A percentile compares a stretch with the other conserved stretches of the same genome.
Evolutionary conservation across 805 yeast genomes (phyloP).

Genomic region (Yarrowia sp.): DNA sequence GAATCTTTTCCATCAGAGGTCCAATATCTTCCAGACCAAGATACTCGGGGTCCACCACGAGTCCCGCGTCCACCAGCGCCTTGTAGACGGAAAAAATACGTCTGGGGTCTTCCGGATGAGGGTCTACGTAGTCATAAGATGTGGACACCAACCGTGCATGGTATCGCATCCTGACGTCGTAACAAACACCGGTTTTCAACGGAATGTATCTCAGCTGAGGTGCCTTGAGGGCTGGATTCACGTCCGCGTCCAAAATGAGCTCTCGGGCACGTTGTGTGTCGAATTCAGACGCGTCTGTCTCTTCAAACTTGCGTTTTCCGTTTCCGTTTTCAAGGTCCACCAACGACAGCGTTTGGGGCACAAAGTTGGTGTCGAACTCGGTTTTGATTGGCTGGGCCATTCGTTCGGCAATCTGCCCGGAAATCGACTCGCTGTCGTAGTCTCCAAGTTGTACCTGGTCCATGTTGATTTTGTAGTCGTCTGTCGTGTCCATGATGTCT

Average conservation of each 20-base stretch:
- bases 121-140: conserved; percentile 90
- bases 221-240: conserved; percentile 6
- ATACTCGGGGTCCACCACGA: conserved; percentile 73
- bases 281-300: neutral
- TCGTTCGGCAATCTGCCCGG: conserved; percentile 13
- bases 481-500: conserved; percentile 13
- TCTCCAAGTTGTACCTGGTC: conserved; percentile 18
- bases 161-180: conserved; percentile 96
- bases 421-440: conserved; percentile 21
- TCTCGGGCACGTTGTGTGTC: conserved; percentile 17
- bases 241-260: conserved; percentile 5
- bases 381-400: conserved; percentile 22
- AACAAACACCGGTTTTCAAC: conserved; percentile 87
- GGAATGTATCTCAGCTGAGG: conserved; percentile 72
- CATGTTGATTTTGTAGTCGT: conserved; percentile 24
- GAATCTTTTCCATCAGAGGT: conserved; percentile 80
- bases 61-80: conserved; percentile 88
- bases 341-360: conserved; percentile 19
- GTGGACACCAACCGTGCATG: conserved; percentile 93
- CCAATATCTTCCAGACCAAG: conserved; percentile 75
- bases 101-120: conserved; percentile 98
- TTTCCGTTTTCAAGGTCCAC: conserved; percentile 6
- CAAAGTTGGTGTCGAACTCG: conserved; percentile 17
- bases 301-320: conserved; percentile 31
- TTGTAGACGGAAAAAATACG: conserved; percentile 92